Evolutionary conservation across 2,329 filamentous ascomycete genomes (phyloP).

Genomic region (Aspergillus puulaauensis): DNA sequence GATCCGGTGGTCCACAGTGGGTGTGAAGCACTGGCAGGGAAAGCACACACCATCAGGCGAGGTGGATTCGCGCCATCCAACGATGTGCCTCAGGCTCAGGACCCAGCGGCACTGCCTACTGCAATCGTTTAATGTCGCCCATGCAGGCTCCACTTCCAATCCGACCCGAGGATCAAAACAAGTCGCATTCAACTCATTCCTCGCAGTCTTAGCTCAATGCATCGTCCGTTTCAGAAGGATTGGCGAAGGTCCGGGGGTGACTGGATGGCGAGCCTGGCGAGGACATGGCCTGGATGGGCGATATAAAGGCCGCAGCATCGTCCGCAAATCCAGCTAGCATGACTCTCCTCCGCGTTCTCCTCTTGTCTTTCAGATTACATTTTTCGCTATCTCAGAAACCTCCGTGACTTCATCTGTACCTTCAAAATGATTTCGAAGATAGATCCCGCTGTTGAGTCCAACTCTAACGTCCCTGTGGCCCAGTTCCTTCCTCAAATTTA

Average conservation of each 20-base stretch:
- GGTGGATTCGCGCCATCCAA: slow-evolving; percentile 10
- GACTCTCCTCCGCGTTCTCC: not conserved
- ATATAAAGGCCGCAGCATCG: not conserved
- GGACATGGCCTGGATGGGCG: no score
- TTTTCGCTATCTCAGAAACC: not conserved
- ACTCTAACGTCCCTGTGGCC: slow-evolving; percentile 9
- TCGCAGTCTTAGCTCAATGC: not conserved
- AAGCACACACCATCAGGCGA: slow-evolving; percentile 2
- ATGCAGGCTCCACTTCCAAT: slow-evolving; percentile 14
- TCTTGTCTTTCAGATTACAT: not conserved
- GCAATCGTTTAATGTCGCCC: not conserved
- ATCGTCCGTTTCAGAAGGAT: not conserved
- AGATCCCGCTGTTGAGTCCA: slow-evolving; percentile 14
- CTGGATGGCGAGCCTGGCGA: not conserved
- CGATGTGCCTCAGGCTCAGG: slow-evolving; percentile 2
- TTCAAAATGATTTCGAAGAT: slow-evolving; percentile 20
- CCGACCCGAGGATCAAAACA: not conserved
- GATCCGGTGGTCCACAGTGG: slow-evolving; percentile 17
- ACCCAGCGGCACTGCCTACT: not conserved
- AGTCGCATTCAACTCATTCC: not conserved
- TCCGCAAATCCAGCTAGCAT: not conserved
- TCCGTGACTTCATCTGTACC: not conserved
- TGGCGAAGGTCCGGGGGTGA: not conserved
- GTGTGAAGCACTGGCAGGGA: slow-evolving; percentile 3
- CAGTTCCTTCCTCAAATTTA: slow-evolving; percentile 16